phyloP scores from a whole-genome alignment of 176 grass and related monocot genomes.

The Avena sativa region DNA sequence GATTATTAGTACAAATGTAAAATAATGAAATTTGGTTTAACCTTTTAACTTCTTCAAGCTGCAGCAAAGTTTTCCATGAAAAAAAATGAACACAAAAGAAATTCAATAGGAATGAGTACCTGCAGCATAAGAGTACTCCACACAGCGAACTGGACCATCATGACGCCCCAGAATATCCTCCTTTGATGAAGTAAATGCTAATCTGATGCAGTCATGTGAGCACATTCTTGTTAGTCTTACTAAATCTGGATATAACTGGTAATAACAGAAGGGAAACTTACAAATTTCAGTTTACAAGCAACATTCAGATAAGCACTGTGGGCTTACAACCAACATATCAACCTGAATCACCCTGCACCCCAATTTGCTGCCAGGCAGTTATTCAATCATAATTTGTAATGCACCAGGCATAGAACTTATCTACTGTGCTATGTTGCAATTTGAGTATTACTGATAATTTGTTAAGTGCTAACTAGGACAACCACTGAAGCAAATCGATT shows the following conservation, averaged over 20 bases:
- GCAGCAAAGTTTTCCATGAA: constrained; percentile 10
- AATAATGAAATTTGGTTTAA: not conserved
- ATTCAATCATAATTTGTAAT: not conserved
- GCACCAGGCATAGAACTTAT: not conserved
- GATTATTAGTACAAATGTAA: not conserved
- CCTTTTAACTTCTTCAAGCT: constrained; percentile 31
- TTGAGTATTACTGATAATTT: not conserved
- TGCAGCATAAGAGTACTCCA: constrained; percentile 96
- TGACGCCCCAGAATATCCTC: constrained; percentile 87
- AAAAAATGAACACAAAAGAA: not conserved
- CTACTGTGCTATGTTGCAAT: not conserved
- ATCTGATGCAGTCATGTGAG: constrained; percentile 58
- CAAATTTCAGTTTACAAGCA: constrained; percentile 17
- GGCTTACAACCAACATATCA: not conserved
- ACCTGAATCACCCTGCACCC: not conserved
- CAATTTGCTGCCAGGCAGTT: not conserved
- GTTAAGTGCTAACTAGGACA: not conserved
- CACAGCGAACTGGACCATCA: constrained; percentile 92
- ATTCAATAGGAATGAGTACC: constrained; percentile 56
- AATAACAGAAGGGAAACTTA: constrained; percentile 14
- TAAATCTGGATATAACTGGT: constrained; percentile 8
- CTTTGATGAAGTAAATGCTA: constrained; percentile 77
- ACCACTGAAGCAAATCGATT: not conserved
- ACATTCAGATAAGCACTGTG: not conserved
- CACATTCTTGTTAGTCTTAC: constrained; percentile 19